Conservation (phyloP, 116 monocot genomes). For the Zostera marina region DNA sequence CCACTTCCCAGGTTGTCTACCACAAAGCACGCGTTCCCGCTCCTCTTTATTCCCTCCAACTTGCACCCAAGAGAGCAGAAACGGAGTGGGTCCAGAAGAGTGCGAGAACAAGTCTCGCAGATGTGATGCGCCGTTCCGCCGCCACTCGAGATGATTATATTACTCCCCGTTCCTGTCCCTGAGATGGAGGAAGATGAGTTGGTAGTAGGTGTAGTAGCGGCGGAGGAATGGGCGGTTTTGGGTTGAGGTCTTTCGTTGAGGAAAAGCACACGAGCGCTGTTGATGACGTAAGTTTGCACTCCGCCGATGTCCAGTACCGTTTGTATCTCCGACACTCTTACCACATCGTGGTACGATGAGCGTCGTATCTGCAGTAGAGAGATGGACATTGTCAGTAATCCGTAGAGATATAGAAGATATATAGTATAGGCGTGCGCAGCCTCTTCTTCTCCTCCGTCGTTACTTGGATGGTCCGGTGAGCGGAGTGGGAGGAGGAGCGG, state of each 20-base stretch:
- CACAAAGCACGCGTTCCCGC: constrained; percentile 42
- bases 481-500: constrained; percentile 51
- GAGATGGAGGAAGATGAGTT: background rate
- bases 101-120: constrained; percentile 72
- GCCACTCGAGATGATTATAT: background rate
- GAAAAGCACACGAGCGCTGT: constrained; percentile 88
- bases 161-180: too few species aligned
- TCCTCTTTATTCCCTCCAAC: constrained; percentile 58
- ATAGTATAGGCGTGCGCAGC: too few species aligned
- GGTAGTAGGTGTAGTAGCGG: too few species aligned
- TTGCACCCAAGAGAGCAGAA: constrained; percentile 99
- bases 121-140: constrained; percentile 26
- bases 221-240: constrained; percentile 12
- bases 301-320: constrained; percentile 58
- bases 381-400: too few species aligned
- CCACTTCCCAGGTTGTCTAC: constrained; percentile 6
- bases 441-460: too few species aligned
- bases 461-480: constrained; percentile 75
- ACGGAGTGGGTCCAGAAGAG: constrained; percentile 75
- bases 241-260: constrained; percentile 96
- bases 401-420: too few species aligned
- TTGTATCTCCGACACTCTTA: constrained; percentile 74
- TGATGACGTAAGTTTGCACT: constrained; percentile 97
- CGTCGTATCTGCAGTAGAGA: constrained; percentile 43
- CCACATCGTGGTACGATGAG: constrained; percentile 94